These are phyloP conservation scores for Colletotrichum sidae DNA, from an alignment of 2,329 filamentous ascomycete species.

Conservation along the genomic window DNA sequence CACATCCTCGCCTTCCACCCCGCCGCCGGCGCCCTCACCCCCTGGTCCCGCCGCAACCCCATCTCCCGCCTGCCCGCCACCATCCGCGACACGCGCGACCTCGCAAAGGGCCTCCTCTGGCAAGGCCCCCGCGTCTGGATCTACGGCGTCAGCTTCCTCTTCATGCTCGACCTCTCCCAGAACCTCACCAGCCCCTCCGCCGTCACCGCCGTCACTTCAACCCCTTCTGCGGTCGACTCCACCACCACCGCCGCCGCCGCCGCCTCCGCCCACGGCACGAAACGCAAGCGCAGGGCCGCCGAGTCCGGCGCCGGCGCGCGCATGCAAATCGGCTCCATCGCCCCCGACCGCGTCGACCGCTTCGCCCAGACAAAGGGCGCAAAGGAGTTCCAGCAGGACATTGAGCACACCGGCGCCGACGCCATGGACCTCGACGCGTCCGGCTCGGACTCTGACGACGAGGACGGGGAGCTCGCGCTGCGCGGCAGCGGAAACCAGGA, in stretches of 20 bases:
- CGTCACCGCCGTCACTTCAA: slow-evolving; percentile 39
- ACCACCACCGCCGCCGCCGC: no score
- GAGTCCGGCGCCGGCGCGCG: slow-evolving; percentile 65
- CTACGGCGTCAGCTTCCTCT: slow-evolving; percentile 86
- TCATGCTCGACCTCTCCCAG: slow-evolving; percentile 88
- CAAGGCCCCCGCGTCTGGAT: slow-evolving; percentile 84
- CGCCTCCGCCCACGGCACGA: slow-evolving; percentile 50
- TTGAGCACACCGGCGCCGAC: slow-evolving; percentile 49
- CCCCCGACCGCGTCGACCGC: slow-evolving; percentile 53
- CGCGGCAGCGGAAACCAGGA: slow-evolving; percentile 45
- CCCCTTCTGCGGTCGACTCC: not conserved
- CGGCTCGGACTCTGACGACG: slow-evolving; percentile 41
- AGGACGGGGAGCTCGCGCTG: slow-evolving; percentile 47
- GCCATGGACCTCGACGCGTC: slow-evolving; percentile 44
- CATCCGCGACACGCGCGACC: slow-evolving; percentile 80
- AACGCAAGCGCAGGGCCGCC: slow-evolving; percentile 64
- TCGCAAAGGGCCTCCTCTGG: slow-evolving; percentile 88
- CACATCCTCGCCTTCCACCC: slow-evolving; percentile 84
- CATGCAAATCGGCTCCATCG: slow-evolving; percentile 60
- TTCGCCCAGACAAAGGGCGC: slow-evolving; percentile 49
- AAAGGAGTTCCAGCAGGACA: slow-evolving; percentile 47
- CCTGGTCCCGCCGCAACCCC: slow-evolving; percentile 89
- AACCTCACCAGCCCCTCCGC: slow-evolving; percentile 66
- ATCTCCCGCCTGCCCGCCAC: slow-evolving; percentile 78
- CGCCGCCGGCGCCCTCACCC: slow-evolving; percentile 78